Conservation (phyloP, 2,329 filamentous ascomycete genomes). For the Phialemoniopsis sp. region DNA sequence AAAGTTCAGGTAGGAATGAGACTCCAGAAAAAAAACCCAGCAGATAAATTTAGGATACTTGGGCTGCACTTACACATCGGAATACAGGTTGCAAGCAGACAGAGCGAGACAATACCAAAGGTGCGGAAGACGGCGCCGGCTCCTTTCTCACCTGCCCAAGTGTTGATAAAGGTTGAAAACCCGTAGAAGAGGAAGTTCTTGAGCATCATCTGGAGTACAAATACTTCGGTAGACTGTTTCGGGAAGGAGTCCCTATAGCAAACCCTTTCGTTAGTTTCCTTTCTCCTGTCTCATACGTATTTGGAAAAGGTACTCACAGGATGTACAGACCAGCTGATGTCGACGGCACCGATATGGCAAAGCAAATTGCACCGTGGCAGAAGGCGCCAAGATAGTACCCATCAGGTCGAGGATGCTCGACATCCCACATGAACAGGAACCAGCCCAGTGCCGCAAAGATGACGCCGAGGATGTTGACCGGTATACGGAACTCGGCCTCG, state of each 20-base stretch:
- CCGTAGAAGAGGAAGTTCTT: constrained; percentile 27
- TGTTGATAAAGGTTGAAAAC: constrained; percentile 24
- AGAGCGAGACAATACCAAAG: constrained; percentile 21
- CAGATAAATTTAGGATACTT: too few relatives aligned
- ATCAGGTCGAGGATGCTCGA: constrained; percentile 7
- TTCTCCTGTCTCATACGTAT: too few relatives aligned
- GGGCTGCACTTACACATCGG: constrained; percentile 29
- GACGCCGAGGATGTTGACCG: constrained; percentile 10
- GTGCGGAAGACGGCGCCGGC: constrained; percentile 18
- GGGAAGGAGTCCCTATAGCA: constrained; percentile 21
- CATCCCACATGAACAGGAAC: constrained; percentile 14
- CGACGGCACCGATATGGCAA: constrained; percentile 12
- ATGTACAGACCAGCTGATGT: constrained; percentile 21
- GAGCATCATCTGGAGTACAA: constrained; percentile 27
- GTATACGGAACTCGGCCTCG: constrained; percentile 16
- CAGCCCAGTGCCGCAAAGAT: constrained; percentile 11
- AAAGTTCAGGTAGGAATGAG: too few relatives aligned
- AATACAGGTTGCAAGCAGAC: constrained; percentile 21
- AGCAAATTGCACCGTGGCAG: constrained; percentile 9
- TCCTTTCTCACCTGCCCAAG: constrained; percentile 17
- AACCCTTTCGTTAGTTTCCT: neutral
- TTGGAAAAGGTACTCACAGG: constrained; percentile 15
- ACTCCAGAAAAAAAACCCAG: too few relatives aligned
- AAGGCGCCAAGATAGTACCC: constrained; percentile 12
- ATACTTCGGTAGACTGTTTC: constrained; percentile 20